Evolutionary conservation across 306 rosid genomes (phyloP).

Genomic region (Fragaria ananassa): DNA sequence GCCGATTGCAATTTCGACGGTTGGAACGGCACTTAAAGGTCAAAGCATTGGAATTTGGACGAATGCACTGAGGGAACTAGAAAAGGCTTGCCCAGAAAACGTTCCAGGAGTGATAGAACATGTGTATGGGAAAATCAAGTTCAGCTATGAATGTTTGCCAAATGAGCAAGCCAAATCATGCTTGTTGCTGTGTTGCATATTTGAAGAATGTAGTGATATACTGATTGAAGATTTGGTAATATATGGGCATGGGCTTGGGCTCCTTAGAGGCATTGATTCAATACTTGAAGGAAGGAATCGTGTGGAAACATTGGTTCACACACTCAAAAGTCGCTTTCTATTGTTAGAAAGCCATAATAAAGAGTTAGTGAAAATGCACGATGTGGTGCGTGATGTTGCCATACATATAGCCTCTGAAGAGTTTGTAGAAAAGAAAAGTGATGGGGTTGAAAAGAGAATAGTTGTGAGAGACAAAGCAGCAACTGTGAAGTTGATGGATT

Average conservation of each 20-base stretch:
- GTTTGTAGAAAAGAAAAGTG: not conserved
- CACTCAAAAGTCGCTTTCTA: not conserved
- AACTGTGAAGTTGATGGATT: not conserved
- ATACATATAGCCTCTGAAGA: not conserved
- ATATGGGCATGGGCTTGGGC: not conserved
- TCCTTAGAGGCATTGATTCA: not conserved
- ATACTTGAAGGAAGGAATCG: not conserved
- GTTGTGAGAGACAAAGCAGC: not conserved
- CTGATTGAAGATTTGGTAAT: not conserved
- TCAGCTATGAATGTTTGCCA: not conserved
- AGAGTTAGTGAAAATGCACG: not conserved
- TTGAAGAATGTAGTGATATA: not conserved
- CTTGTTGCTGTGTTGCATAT: not conserved
- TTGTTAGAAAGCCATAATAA: not conserved
- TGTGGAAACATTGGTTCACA: not conserved
- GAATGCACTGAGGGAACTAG: slow-evolving; percentile 20
- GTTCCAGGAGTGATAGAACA: not conserved
- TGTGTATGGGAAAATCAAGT: not conserved
- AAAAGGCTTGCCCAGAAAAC: not conserved
- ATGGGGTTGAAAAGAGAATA: not conserved
- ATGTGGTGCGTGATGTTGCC: not conserved
- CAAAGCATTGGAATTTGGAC: slow-evolving; percentile 22
- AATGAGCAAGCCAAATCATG: not conserved
- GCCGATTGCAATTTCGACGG: slow-evolving; percentile 34
- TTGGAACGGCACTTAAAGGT: slow-evolving; percentile 32